A percentile compares a stretch with the other conserved stretches of the same genome.
These are phyloP conservation scores for Colletotrichum sojae DNA, from an alignment of 2,329 filamentous ascomycete genomes.

Conservation along the genomic window DNA sequence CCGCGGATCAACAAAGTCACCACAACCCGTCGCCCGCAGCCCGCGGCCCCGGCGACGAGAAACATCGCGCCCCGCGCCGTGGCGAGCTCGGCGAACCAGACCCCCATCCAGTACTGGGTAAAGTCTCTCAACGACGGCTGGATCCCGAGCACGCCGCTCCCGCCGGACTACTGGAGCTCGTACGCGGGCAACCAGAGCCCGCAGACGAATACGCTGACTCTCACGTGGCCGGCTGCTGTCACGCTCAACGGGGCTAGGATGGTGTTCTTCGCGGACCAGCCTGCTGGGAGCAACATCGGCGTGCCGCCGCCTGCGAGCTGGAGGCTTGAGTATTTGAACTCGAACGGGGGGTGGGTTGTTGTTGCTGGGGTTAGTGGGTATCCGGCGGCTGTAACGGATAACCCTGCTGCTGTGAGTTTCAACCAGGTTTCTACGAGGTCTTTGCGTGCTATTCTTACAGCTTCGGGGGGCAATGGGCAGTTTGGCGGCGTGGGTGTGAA, in stretches of 20 bases:
- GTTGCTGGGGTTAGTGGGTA: slow-evolving; percentile 43
- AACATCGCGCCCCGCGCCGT: slow-evolving; percentile 50
- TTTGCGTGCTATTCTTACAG: slow-evolving; percentile 43
- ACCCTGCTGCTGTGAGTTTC: slow-evolving; percentile 47
- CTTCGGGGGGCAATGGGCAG: slow-evolving; percentile 41
- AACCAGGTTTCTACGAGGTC: slow-evolving; percentile 44
- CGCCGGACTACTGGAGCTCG: slow-evolving; percentile 55
- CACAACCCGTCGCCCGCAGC: slow-evolving; percentile 47
- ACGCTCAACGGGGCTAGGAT: slow-evolving; percentile 49
- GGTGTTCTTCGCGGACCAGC: slow-evolving; percentile 50
- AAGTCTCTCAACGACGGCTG: slow-evolving; percentile 51
- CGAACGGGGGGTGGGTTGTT: slow-evolving; percentile 40
- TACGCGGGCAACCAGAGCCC: slow-evolving; percentile 50
- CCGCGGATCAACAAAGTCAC: slow-evolving; percentile 48
- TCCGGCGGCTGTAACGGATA: slow-evolving; percentile 46
- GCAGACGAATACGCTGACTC: slow-evolving; percentile 46
- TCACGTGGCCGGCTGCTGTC: slow-evolving; percentile 49
- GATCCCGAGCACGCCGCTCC: slow-evolving; percentile 50
- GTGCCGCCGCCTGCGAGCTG: slow-evolving; percentile 49
- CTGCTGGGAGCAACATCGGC: slow-evolving; percentile 47
- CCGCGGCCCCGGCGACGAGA: slow-evolving; percentile 46
- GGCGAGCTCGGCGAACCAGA: slow-evolving; percentile 45
- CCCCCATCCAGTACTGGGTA: slow-evolving; percentile 56
- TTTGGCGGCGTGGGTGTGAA: slow-evolving; percentile 20
- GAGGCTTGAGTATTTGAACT: slow-evolving; percentile 46